Conservation (phyloP, 2,329 filamentous ascomycete genomes). For the Ascochyta pisi region DNA sequence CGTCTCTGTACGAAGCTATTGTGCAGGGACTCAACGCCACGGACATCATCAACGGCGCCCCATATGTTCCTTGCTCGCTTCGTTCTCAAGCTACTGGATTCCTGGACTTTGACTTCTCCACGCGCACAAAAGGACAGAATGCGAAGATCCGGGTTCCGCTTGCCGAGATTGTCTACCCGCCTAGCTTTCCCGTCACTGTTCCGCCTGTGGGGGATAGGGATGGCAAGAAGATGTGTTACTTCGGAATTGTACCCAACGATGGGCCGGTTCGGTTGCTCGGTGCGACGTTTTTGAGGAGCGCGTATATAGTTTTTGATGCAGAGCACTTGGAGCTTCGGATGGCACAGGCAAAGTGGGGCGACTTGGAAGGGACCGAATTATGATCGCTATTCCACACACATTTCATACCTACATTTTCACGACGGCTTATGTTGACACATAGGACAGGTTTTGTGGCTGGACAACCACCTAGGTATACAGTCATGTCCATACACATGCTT, state of each 20-base stretch:
- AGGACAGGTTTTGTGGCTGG: no score
- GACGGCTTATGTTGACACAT: no score
- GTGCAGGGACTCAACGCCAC: slow-evolving; percentile 14
- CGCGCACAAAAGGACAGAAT: background rate
- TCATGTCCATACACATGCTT: no score
- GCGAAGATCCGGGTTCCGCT: slow-evolving; percentile 14
- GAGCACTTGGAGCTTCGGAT: slow-evolving; percentile 13
- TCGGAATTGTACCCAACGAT: slow-evolving; percentile 42
- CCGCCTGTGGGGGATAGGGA: slow-evolving; percentile 12
- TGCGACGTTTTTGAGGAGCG: slow-evolving; percentile 17
- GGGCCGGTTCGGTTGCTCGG: slow-evolving; percentile 18
- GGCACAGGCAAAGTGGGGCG: slow-evolving; percentile 10
- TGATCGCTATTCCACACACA: background rate
- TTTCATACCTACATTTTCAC: no score
- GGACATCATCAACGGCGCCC: slow-evolving; percentile 3
- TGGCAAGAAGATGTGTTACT: slow-evolving; percentile 21
- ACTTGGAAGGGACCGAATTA: background rate
- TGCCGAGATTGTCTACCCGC: slow-evolving; percentile 22
- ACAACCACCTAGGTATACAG: no score
- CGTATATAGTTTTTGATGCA: slow-evolving; percentile 21
- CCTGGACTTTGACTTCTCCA: background rate
- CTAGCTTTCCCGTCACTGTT: slow-evolving; percentile 18
- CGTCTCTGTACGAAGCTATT: slow-evolving; percentile 14
- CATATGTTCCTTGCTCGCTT: slow-evolving; percentile 21
- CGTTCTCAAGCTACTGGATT: background rate